phyloP scores from a whole-genome alignment of 192 early-diverging fungal genomes.

The Hyaloraphidium curvatum region DNA sequence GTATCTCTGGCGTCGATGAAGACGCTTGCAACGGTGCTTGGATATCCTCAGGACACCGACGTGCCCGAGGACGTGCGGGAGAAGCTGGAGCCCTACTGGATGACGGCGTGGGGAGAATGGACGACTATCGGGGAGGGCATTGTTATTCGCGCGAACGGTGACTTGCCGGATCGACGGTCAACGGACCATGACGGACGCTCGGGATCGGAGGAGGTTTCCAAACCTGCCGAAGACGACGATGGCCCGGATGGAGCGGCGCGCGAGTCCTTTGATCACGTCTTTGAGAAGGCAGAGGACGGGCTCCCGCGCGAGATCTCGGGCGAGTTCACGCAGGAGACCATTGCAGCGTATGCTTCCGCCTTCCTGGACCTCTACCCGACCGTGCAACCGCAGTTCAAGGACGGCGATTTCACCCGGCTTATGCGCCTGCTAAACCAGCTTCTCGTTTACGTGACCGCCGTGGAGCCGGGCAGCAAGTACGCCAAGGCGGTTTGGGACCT shows the following conservation, averaged over 20 bases:
- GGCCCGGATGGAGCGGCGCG: background rate
- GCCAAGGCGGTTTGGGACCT: constrained; percentile 23
- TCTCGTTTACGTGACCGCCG: constrained; percentile 39
- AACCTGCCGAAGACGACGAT: too few species aligned
- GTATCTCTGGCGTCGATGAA: constrained; percentile 59
- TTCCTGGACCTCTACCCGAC: constrained; percentile 41
- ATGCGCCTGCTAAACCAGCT: constrained; percentile 28
- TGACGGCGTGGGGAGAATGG: constrained; percentile 13
- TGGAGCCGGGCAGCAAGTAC: constrained; percentile 20
- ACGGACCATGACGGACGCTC: background rate
- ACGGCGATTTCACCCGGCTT: constrained; percentile 30
- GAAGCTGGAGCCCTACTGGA: constrained; percentile 3
- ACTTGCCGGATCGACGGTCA: background rate
- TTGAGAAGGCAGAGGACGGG: too few species aligned
- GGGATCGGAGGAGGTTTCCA: background rate
- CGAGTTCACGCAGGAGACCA: constrained; percentile 55
- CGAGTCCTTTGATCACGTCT: background rate
- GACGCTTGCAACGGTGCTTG: constrained; percentile 38
- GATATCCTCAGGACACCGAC: constrained; percentile 16
- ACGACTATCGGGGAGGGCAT: constrained; percentile 38
- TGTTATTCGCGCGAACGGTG: constrained; percentile 16
- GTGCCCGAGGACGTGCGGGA: background rate
- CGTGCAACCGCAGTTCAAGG: constrained; percentile 24
- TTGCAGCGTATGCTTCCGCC: constrained; percentile 36
- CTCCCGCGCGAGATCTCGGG: constrained; percentile 21